Conservation (phyloP, 371 early-diverging fungal species). For the Mortierella polycephala region DNA sequence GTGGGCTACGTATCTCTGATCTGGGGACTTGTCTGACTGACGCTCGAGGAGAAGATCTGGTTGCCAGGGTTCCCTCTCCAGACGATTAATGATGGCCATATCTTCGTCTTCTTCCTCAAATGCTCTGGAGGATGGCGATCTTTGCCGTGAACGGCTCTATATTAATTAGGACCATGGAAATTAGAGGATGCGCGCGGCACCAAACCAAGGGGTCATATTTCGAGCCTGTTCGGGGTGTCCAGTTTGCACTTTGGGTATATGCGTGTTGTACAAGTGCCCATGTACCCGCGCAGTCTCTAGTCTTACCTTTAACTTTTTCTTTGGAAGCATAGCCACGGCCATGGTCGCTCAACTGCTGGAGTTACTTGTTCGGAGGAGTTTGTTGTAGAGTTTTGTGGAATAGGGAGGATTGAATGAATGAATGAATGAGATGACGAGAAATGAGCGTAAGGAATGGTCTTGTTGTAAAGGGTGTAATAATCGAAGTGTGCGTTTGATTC, state of each 20-base stretch:
- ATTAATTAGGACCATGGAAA: not conserved
- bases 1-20: not conserved
- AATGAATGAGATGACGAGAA: not conserved
- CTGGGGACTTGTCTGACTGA: conserved; percentile 20
- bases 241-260: not conserved
- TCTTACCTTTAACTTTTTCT: conserved; percentile 46
- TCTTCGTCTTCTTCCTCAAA: conserved; percentile 50
- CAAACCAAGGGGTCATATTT: not conserved
- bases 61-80: conserved; percentile 55
- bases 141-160: conserved; percentile 36
- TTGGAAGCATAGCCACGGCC: conserved; percentile 42
- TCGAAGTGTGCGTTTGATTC: too few relatives aligned
- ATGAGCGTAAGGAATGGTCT: not conserved
- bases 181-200: not conserved
- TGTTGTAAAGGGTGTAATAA: too few relatives aligned
- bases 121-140: conserved; percentile 24
- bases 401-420: not conserved
- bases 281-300: not conserved
- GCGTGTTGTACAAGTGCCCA: not conserved
- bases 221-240: too few relatives aligned
- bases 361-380: not conserved
- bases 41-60: conserved; percentile 51
- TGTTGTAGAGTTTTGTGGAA: not conserved
- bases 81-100: conserved; percentile 43
- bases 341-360: conserved; percentile 3